Evolutionary conservation across 176 grass and related monocot species (phyloP), one percentile per base, ranked within the genome.

Genomic region (Juncus effusus): DNA sequence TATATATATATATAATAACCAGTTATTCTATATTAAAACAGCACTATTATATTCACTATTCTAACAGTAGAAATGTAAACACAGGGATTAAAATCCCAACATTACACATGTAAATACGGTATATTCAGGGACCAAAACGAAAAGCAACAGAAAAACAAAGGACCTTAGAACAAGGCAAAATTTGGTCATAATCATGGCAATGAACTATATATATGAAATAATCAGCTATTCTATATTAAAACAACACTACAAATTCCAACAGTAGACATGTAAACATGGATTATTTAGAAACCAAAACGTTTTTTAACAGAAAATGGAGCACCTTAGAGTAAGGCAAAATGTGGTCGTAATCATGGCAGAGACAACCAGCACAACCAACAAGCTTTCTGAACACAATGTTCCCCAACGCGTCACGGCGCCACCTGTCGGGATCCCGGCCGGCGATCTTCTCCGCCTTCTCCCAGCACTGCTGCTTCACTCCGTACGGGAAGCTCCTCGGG

Each of bases 291-390:
- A 28, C 19, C 19, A 28, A 28, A 28, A 28, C 19, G 19, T 28
- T 28, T 28, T 28, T 28, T 47, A 54, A 11, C 7, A 63, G 49
- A 77, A 42, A 56, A 14, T 36, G 19, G 11, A 6, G 49, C 19
- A 99, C 88, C 94, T 93, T 99, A 42, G 94, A 99, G 62, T 87
- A 93, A 49, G 94, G 88, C 5, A 99, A 4, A 57, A 99, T 84
- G 80, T 99, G 94, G 69, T 99, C 88, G 39, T 93, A 99, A 77
- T 99, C 94, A 75, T 99, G 94, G 83, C 88, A 99, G 52, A 99
- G 94, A 68, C 88, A 99, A 51, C 94, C 88, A 11, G 94, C 85
- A 73, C 88, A 93, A 2, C 94, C 88, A 7, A 99, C 94, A 58
- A 99, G 85, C 85, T 93, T 99, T 61, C 94, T 83, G 67, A 93